These are phyloP conservation scores for Tuber brumale DNA, from an alignment of 495 filamentous ascomycete genomes.

Conservation along the genomic window DNA sequence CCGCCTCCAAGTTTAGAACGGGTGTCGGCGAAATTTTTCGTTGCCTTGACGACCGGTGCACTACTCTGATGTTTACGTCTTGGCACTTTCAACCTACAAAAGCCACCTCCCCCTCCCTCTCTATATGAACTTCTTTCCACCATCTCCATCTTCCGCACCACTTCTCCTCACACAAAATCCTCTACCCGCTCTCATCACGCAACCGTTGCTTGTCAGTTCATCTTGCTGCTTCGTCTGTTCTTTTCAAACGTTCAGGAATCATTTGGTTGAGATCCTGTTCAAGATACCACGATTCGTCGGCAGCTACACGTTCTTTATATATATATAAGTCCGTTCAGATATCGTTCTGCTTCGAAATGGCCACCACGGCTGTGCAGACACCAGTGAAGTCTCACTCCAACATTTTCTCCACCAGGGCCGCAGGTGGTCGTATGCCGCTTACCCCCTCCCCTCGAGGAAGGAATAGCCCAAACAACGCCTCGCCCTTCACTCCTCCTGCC, in stretches of 20 bases:
- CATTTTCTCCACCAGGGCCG: constrained; percentile 85
- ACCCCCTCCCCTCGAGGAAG: constrained; percentile 78
- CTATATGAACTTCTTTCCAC: neutral
- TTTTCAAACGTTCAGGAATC: constrained; percentile 8
- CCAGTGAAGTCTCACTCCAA: constrained; percentile 89
- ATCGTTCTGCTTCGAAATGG: constrained; percentile 53
- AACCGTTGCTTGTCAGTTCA: neutral
- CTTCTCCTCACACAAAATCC: neutral
- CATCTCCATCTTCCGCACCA: neutral
- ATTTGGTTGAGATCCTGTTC: constrained; percentile 16
- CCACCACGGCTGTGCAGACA: constrained; percentile 78
- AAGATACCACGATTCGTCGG: neutral
- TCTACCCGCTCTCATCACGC: neutral
- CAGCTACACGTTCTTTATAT: neutral
- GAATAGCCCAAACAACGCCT: constrained; percentile 49
- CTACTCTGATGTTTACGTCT: neutral
- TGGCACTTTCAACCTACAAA: constrained; percentile 3
- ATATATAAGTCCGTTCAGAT: neutral
- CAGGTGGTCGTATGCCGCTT: constrained; percentile 86
- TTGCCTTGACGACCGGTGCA: neutral
- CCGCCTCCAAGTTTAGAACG: neutral
- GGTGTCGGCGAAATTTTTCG: neutral
- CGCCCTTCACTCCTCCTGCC: constrained; percentile 70
- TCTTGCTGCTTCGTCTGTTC: neutral
- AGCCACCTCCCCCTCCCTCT: neutral